Evolutionary conservation across 176 grass and related monocot species (phyloP).

Genomic region (Chloris gayana): DNA sequence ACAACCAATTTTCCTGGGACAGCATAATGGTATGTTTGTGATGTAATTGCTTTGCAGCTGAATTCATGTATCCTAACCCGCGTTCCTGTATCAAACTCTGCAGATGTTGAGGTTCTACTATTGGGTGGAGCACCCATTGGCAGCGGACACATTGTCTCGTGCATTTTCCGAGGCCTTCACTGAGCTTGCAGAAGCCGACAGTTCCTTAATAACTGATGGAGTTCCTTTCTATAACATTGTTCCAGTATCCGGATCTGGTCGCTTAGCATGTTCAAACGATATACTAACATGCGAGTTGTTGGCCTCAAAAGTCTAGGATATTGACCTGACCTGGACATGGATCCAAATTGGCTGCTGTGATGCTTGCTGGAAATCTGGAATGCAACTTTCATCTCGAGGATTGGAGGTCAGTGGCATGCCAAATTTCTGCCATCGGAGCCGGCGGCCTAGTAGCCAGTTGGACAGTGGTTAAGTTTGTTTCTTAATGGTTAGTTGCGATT

Average conservation of each 20-base stretch:
- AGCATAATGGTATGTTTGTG: constrained; percentile 53
- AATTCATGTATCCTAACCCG: constrained; percentile 1
- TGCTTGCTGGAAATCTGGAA: too few species aligned
- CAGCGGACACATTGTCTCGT: constrained; percentile 12
- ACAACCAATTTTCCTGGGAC: constrained; percentile 63
- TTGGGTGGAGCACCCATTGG: constrained; percentile 26
- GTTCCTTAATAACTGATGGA: constrained; percentile 4
- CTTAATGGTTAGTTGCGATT: too few species aligned
- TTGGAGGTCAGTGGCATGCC: too few species aligned
- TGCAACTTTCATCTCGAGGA: too few species aligned
- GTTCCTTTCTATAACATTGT: constrained; percentile 61
- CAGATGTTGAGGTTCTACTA: constrained; percentile 92
- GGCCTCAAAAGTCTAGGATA: constrained; percentile 56
- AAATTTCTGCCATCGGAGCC: too few species aligned
- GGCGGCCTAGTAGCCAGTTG: too few species aligned
- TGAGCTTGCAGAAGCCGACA: constrained; percentile 32
- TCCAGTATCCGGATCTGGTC: constrained; percentile 69
- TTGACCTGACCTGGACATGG: neutral
- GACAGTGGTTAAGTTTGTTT: too few species aligned
- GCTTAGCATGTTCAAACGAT: constrained; percentile 49
- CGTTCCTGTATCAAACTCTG: constrained; percentile 4
- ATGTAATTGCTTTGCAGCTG: neutral
- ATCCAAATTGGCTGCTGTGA: neutral
- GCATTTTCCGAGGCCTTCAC: constrained; percentile 52
- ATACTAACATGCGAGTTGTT: constrained; percentile 77